Percentiles rank a stretch among this genome's conserved stretches.
phyloP scores from a whole-genome alignment of 2,329 filamentous ascomycete species.

The Ascochyta koolunga region DNA sequence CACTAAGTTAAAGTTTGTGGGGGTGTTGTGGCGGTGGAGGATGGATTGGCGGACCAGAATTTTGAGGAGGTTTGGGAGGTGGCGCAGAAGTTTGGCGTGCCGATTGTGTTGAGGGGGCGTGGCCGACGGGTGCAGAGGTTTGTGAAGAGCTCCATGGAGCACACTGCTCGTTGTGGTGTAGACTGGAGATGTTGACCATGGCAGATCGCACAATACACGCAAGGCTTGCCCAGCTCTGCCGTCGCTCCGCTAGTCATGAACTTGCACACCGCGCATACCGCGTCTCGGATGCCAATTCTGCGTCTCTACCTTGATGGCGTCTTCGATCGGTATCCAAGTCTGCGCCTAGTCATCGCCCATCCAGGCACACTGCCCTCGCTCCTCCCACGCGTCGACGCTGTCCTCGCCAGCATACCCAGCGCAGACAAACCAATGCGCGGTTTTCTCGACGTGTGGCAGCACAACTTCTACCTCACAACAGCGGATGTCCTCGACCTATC shows the following conservation, averaged over 20 bases:
- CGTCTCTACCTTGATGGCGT: conserved; percentile 59
- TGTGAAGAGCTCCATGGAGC: not conserved
- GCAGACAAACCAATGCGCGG: conserved; percentile 30
- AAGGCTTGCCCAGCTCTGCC: conserved; percentile 16
- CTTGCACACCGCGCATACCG: conserved; percentile 56
- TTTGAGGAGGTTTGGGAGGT: conserved; percentile 53
- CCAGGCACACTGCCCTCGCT: conserved; percentile 62
- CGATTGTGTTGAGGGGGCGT: conserved; percentile 34
- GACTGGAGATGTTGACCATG: conserved; percentile 3
- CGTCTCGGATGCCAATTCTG: conserved; percentile 57
- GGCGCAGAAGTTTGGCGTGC: conserved; percentile 51
- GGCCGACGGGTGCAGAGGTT: conserved; percentile 28
- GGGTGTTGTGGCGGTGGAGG: conserved; percentile 54
- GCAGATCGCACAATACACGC: conserved; percentile 22
- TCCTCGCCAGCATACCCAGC: conserved; percentile 27
- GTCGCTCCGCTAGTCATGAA: conserved; percentile 25
- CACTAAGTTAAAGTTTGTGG: conserved; percentile 54
- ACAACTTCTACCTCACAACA: conserved; percentile 65
- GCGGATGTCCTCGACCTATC: conserved; percentile 59
- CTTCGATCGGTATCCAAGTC: conserved; percentile 60
- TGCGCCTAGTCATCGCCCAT: conserved; percentile 62
- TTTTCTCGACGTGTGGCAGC: conserved; percentile 59
- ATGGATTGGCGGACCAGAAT: conserved; percentile 50
- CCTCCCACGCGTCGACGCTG: conserved; percentile 54
- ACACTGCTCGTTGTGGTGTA: not conserved